Percentiles rank a stretch among this genome's conserved stretches.
phyloP scores from a whole-genome alignment of 164 flowering plant genomes.

The Vitis cinerea region DNA sequence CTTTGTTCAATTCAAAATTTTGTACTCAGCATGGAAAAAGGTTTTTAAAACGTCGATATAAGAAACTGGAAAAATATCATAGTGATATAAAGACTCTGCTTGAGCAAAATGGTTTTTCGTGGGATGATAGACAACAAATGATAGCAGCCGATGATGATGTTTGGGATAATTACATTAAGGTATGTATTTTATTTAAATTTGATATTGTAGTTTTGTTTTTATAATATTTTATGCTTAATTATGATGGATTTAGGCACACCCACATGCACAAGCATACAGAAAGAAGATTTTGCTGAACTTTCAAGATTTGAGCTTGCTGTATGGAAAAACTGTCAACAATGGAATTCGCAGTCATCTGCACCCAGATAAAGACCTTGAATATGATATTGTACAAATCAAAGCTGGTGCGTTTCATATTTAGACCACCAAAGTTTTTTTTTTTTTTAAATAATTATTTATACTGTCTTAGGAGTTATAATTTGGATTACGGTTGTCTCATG shows the following conservation, averaged over 20 bases:
- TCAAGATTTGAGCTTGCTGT: conserved; percentile 5
- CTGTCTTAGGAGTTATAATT: too few relatives aligned
- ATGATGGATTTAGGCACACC: conserved; percentile 8
- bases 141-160: neutral
- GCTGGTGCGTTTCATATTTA: too few relatives aligned
- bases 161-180: conserved; percentile 7
- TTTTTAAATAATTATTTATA: too few relatives aligned
- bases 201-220: too few relatives aligned
- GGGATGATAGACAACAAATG: conserved; percentile 6
- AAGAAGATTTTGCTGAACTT: neutral
- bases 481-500: too few relatives aligned
- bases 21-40: neutral
- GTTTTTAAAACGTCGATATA: conserved; percentile 1
- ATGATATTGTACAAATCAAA: too few relatives aligned
- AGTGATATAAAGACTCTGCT: conserved; percentile 1
- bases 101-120: neutral
- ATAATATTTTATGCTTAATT: too few relatives aligned
- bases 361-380: too few relatives aligned
- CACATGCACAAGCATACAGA: conserved; percentile 2
- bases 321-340: conserved; percentile 5
- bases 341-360: conserved; percentile 2
- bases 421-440: too few relatives aligned
- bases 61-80: neutral
- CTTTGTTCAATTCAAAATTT: conserved; percentile 5
- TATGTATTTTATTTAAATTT: neutral